A percentile compares a stretch with the other conserved stretches of the same genome.
Conservation (phyloP, 2,329 filamentous ascomycete species). For the Falciphora oryzae region DNA sequence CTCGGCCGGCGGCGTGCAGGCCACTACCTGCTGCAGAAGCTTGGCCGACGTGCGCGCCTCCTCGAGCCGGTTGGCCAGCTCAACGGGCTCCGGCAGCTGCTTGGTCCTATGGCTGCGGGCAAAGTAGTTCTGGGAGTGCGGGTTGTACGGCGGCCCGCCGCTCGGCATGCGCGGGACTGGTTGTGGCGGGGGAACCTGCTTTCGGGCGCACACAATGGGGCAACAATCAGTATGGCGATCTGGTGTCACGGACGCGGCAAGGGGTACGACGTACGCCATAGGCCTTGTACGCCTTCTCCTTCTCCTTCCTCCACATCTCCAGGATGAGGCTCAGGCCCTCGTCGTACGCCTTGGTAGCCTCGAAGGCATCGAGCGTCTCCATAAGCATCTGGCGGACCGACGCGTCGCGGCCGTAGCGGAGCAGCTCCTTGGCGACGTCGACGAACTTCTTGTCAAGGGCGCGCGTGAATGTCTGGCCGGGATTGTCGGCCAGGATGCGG, state of each 20-base stretch:
- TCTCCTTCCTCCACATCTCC: slow-evolving; percentile 87
- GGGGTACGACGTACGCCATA: slow-evolving; percentile 37
- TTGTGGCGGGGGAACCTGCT: slow-evolving; percentile 4
- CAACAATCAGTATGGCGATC: neutral
- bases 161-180: neutral
- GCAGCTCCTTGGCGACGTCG: slow-evolving; percentile 65
- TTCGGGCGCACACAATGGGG: too few relatives aligned
- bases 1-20: slow-evolving; percentile 73
- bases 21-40: slow-evolving; percentile 84
- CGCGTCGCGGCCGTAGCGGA: slow-evolving; percentile 64
- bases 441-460: slow-evolving; percentile 85
- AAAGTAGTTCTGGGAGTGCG: slow-evolving; percentile 52
- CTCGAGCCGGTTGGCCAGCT: slow-evolving; percentile 77
- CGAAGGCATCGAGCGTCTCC: slow-evolving; percentile 78
- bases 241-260: neutral
- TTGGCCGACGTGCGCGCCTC: slow-evolving; percentile 89
- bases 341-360: slow-evolving; percentile 66
- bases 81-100: slow-evolving; percentile 60
- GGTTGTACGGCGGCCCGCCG: slow-evolving; percentile 35
- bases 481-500: slow-evolving; percentile 88
- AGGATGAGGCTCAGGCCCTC: slow-evolving; percentile 65
- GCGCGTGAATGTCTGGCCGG: slow-evolving; percentile 82
- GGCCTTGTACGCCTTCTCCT: slow-evolving; percentile 55
- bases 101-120: slow-evolving; percentile 39
- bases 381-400: slow-evolving; percentile 80